Evolutionary conservation across 768 basidiomycete species (phyloP).

Genomic region (Mrakia frigida): DNA sequence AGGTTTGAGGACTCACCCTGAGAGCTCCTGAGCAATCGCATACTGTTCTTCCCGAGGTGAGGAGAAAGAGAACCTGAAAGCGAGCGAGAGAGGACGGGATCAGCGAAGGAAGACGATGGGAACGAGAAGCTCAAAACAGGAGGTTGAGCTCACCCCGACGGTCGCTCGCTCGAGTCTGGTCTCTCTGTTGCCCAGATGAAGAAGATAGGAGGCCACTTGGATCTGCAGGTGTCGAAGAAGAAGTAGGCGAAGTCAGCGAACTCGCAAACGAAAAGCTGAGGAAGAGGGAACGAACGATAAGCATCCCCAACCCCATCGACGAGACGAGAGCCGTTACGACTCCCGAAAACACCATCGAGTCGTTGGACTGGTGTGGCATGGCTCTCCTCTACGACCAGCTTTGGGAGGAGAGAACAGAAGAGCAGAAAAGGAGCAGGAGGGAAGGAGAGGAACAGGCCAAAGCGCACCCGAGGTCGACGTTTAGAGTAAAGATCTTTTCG

Average conservation of each 20-base stretch:
- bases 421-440: no score
- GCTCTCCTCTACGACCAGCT: no score
- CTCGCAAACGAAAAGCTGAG: no score
- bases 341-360: no score
- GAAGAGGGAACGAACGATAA: no score
- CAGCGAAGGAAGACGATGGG: neutral
- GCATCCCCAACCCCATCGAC: no score
- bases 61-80: neutral
- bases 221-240: neutral
- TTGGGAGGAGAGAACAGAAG: no score
- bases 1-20: neutral
- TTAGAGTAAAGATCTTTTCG: no score
- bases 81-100: neutral
- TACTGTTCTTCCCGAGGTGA: neutral
- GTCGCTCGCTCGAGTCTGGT: neutral
- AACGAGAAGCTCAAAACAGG: neutral
- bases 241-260: neutral
- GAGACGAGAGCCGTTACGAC: no score
- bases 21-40: neutral
- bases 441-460: no score
- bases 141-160: neutral
- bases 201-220: neutral
- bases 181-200: neutral
- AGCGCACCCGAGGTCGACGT: no score
- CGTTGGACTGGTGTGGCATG: no score